phyloP scores from a whole-genome alignment of 2,329 filamentous ascomycete genomes.

The Monilinia fructigena region DNA sequence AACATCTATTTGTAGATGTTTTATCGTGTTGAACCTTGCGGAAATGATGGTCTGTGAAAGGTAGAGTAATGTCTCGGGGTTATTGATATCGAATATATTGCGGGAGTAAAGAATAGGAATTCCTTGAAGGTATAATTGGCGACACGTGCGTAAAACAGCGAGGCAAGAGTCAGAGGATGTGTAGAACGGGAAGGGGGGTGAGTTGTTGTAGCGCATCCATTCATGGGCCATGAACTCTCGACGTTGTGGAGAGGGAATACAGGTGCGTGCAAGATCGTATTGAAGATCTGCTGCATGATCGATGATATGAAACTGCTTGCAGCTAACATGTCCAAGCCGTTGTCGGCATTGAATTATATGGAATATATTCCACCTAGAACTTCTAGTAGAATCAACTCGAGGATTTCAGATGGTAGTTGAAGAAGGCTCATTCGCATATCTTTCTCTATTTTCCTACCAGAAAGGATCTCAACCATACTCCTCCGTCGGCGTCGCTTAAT shows the following conservation, averaged over 20 bases:
- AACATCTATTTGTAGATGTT: constrained; percentile 8
- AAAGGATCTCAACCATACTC: neutral
- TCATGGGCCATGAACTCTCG: neutral
- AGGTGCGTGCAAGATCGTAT: neutral
- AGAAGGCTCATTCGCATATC: neutral
- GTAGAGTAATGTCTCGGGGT: constrained; percentile 10
- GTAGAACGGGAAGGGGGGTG: neutral
- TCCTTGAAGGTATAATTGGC: constrained; percentile 12
- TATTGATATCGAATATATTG: constrained; percentile 5
- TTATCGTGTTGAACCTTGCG: constrained; percentile 1
- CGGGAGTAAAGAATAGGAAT: constrained; percentile 9
- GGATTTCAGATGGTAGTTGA: neutral
- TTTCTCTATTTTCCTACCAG: neutral
- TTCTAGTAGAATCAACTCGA: neutral
- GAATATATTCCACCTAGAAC: constrained; percentile 2
- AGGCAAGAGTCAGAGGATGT: constrained; percentile 6
- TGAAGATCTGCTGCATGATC: neutral
- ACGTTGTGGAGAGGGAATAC: neutral
- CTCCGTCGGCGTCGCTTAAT: neutral
- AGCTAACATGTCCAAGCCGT: constrained; percentile 6
- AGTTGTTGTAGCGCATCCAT: neutral
- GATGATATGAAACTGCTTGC: neutral
- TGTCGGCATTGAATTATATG: constrained; percentile 10
- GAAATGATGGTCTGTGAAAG: constrained; percentile 11
- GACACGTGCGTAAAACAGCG: constrained; percentile 9